phyloP scores from a whole-genome alignment of 768 basidiomycete species.

The Trametes sanguinea region DNA sequence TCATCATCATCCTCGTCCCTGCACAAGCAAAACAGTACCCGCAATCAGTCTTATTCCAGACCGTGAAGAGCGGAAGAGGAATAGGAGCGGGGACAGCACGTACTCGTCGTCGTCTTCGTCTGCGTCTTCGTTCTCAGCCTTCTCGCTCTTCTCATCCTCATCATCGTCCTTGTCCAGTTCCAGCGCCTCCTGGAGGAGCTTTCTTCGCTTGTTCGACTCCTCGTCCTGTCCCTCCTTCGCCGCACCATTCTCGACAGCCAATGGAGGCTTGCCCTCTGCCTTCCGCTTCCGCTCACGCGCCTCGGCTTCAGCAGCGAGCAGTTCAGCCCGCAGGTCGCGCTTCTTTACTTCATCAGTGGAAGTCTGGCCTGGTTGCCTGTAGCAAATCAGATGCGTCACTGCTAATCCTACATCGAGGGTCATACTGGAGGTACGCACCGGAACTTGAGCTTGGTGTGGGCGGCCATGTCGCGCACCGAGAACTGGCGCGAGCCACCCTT shows the following conservation, averaged over 20 bases:
- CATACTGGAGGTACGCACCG: slow-evolving; percentile 51
- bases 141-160: slow-evolving; percentile 48
- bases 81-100: slow-evolving; percentile 15
- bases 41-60: not conserved
- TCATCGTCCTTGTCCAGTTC: slow-evolving; percentile 90
- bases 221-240: slow-evolving; percentile 57
- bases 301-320: slow-evolving; percentile 84
- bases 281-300: slow-evolving; percentile 90
- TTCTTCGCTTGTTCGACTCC: slow-evolving; percentile 77
- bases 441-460: slow-evolving; percentile 98
- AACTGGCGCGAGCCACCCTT: slow-evolving; percentile 91
- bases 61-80: not conserved
- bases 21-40: not conserved
- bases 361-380: slow-evolving; percentile 88
- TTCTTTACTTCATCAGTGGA: slow-evolving; percentile 73
- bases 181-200: slow-evolving; percentile 81
- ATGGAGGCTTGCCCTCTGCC: slow-evolving; percentile 65
- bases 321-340: slow-evolving; percentile 79
- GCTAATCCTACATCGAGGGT: not conserved
- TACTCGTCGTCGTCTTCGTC: slow-evolving; percentile 53
- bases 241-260: slow-evolving; percentile 41
- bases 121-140: slow-evolving; percentile 36
- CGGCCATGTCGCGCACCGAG: slow-evolving; percentile 91
- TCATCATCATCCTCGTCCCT: slow-evolving; percentile 51
- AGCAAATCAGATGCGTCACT: not conserved